Base-by-base conservation (phyloP, 2,329 filamentous ascomycete species). In the Diaporthe ampelina region DNA sequence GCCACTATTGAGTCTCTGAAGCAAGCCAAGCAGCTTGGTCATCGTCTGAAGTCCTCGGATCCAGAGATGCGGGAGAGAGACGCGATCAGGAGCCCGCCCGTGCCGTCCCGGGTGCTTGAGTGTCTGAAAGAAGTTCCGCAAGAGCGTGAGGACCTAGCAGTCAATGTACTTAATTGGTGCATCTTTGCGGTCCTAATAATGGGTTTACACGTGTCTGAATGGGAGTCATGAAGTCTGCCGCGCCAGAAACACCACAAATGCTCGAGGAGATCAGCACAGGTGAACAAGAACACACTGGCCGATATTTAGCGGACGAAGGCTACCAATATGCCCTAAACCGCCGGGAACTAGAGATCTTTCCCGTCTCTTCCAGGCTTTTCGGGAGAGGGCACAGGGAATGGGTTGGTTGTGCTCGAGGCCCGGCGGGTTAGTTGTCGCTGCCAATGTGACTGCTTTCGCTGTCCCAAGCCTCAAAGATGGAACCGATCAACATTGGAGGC, bases 291-390 rank as follows among this genome's bases (percentile, higher is more conserved):
- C 63, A 26, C 43, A 50, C 63, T 54, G 45, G 21, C n/a, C n/a
- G 63, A 29, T 68, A 2, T 37, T 68, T 40, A 45, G 45, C 5
- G 54, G 26, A 15, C 15, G 32, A 21, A 32, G 40, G 48, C 32
- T n/a, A 65, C n/a, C 15, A 10, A 32, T 15, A 26, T 40, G 15
- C 32, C 63, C 48, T 29, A 54, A 40, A 26, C 32, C 48, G 11
- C 29, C 63, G 48, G 63, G 63, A 24, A 54, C 63, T 68, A 68
- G 48, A 52, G 63, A 48, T 26, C 32, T 68, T 68, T 68, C 63
- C 63, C 32, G 63, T 54, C n/a, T n/a, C 54, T 32, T 54, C 4
- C 48, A 40, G 45, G 48, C 17, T n/a, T 40, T 40, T 68, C 32
- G 48, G 63, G 48, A 40, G 21, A 19, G 32, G 21, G 32, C 29